Evolutionary conservation across 2,329 filamentous ascomycete genomes (phyloP).

Genomic region (Rutstroemia sp.): DNA sequence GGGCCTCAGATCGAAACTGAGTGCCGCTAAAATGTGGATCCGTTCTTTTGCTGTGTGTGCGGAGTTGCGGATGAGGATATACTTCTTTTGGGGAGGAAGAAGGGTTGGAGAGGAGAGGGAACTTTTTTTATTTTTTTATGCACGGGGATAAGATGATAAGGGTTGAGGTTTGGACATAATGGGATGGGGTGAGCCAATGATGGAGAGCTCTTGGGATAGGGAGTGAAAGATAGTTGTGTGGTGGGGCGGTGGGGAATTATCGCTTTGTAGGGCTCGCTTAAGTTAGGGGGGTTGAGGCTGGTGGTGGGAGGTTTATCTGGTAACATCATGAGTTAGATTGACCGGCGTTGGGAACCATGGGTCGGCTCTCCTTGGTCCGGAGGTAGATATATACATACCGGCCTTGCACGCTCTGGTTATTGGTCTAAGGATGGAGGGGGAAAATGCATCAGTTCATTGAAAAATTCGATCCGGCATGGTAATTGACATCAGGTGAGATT

Average conservation of each 20-base stretch:
- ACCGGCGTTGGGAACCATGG: too few species aligned
- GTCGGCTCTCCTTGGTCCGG: too few species aligned
- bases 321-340: too few species aligned
- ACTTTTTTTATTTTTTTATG: not conserved
- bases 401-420: too few species aligned
- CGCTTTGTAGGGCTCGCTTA: not conserved
- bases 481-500: too few species aligned
- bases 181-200: not conserved
- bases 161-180: too few species aligned
- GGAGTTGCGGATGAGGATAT: not conserved
- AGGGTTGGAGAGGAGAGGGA: not conserved
- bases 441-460: too few species aligned
- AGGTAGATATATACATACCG: too few species aligned
- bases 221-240: not conserved
- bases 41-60: not conserved
- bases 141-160: too few species aligned
- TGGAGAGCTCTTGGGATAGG: not conserved
- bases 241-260: not conserved
- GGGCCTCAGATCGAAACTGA: conserved; percentile 31
- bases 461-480: too few species aligned
- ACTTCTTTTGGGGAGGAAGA: not conserved
- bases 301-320: too few species aligned
- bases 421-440: too few species aligned
- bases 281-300: not conserved
- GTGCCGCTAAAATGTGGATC: conserved; percentile 24